Evolutionary conservation across 1,284 basidiomycete species (phyloP).

Genomic region (Cutaneotrichosporon dermatis): DNA sequence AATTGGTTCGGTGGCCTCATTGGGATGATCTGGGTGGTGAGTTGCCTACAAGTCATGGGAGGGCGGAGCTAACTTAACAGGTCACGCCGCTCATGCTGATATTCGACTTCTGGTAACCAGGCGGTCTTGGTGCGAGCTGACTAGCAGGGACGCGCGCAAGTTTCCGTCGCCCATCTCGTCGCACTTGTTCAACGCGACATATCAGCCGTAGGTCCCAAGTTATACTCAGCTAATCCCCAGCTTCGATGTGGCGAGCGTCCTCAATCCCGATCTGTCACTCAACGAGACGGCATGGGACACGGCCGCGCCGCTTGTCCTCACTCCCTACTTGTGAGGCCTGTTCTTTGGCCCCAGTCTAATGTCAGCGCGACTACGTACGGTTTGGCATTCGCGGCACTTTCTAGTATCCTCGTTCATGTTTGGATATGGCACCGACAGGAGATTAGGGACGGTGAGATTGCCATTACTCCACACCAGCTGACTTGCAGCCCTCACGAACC

Average conservation of each 20-base stretch:
- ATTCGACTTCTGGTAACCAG: conserved; percentile 50
- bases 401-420: conserved; percentile 53
- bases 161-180: conserved; percentile 45
- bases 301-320: conserved; percentile 50
- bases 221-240: conserved; percentile 14
- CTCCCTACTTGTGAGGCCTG: conserved; percentile 51
- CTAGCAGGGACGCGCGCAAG: conserved; percentile 46
- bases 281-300: conserved; percentile 48
- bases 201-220: conserved; percentile 7
- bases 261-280: conserved; percentile 49
- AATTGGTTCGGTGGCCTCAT: conserved; percentile 47
- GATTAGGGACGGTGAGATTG: conserved; percentile 43
- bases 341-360: not conserved
- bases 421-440: conserved; percentile 54
- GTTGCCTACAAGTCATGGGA: conserved; percentile 5
- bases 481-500: conserved; percentile 42
- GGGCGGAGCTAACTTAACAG: conserved; percentile 12
- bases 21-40: conserved; percentile 52
- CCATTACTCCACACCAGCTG: not conserved
- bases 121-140: conserved; percentile 9
- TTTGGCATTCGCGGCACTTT: conserved; percentile 52
- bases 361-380: conserved; percentile 45
- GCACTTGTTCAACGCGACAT: conserved; percentile 44
- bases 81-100: conserved; percentile 50
- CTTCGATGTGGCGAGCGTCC: conserved; percentile 48